A percentile compares a stretch with the other conserved stretches of the same genome.
Conservation (phyloP, 106 monocot genomes). For the Platanthera guangdongensis region DNA sequence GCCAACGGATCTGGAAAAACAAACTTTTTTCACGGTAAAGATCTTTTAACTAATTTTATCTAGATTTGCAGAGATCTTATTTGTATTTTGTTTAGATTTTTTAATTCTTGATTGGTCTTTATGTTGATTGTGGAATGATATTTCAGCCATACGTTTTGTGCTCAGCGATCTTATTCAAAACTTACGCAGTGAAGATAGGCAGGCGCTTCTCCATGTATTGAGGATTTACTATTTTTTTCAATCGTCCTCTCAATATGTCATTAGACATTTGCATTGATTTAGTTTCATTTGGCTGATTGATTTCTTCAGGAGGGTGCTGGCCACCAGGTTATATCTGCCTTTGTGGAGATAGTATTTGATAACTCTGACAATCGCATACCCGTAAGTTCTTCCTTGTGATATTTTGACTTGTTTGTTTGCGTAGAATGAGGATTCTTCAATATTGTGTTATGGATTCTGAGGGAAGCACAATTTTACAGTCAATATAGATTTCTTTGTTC, state of each 20-base stretch:
- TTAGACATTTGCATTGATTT: background rate
- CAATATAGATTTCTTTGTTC: background rate
- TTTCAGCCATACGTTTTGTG: constrained; percentile 90
- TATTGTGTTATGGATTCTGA: background rate
- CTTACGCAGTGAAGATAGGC: constrained; percentile 81
- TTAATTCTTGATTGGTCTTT: constrained; percentile 2
- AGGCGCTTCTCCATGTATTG: constrained; percentile 92
- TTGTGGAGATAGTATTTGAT: constrained; percentile 99
- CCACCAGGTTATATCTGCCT: constrained; percentile 89
- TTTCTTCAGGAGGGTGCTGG: constrained; percentile 84
- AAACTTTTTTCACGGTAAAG: constrained; percentile 95
- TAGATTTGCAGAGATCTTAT: background rate
- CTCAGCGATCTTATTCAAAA: constrained; percentile 96
- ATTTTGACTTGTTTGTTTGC: background rate
- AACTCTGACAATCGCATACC: constrained; percentile 96
- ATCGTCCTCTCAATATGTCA: background rate
- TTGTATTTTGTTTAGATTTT: background rate
- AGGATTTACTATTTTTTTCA: constrained; percentile 2
- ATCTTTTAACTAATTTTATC: background rate
- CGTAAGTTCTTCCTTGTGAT: constrained; percentile 29
- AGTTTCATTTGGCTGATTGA: background rate
- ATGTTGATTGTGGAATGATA: constrained; percentile 4
- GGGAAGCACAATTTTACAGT: background rate
- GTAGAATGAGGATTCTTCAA: background rate
- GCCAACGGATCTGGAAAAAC: constrained; percentile 99